Base-by-base conservation (phyloP, 1,139 yeast species). In the Nakaseomyces delphensis region DNA sequence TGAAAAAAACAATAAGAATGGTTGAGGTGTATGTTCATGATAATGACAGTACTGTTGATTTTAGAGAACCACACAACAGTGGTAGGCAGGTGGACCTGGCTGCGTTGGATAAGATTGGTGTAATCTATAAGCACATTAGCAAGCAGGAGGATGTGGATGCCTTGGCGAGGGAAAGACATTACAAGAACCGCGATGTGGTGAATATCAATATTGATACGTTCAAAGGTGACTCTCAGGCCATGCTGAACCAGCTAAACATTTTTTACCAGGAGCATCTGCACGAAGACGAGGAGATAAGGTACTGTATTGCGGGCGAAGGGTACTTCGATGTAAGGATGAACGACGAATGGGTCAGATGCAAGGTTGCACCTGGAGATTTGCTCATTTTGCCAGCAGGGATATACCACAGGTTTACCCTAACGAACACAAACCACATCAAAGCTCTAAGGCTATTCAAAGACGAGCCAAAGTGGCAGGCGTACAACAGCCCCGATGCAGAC, bases 221-320 rank as follows among this genome's bases (percentile, higher is more conserved):
- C 57, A 79, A 81, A 6, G 78, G 82, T 38, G 79, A 79, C 42
- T 71, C 74, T 31, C 64, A 60, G 3, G 79, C 76, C 0, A 76
- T 83, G 56, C 71, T 77, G 49, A 69, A 68, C 45, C 85, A 86
- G 62, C 73, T 89, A 65, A 68, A 73, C 48, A 73, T 65, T 43
- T 89, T 89, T 63, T 86, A 82, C 66, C 70, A 76, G 40, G 97
- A 91, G 62, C 98, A 91, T 63, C 70, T 85, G 51, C 98, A 91
- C 61, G 97, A 91, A 62, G 98, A 91, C 61, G 98, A 91, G 65
- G 98, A 91, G 67, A 91, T 91, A 60, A 71, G 98, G 50, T 89
- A 87, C 64, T 76, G 87, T 45, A 61, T 83, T 24, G 96, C 83
- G 21, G 98, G 98, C 8, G 84, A 79, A 48, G 97, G 98, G 0